Evolutionary conservation across 139 green algal genomes (phyloP), one percentile per base, ranked within the genome.

Genomic region (Nannochloris sp.): DNA sequence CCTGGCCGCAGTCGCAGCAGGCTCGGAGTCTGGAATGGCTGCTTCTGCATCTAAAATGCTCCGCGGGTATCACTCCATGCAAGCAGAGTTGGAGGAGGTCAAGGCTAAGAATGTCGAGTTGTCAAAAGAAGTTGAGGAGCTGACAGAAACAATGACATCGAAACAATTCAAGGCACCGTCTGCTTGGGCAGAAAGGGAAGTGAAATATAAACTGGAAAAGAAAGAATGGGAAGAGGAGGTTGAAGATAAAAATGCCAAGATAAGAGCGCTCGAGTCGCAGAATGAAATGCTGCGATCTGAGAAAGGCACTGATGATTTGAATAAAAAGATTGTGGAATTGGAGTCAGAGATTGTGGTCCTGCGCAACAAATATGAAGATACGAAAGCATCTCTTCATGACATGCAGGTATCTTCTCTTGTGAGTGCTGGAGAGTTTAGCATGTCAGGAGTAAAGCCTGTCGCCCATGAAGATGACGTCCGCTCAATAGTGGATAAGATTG

Each of bases 191-290:
- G 78, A 85, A 49, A 72, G 78, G 12, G 78, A 85, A 62, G 64
- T 83, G 29, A 79, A 79, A 77, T 83, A 85, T 60, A 78, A 78
- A 61, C 64, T 61, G 27, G 78, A 85, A n/a, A 75, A 75, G 57
- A 61, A 69, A 37, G 60, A 48, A 12, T 84, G 78, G 78, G 75
- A 80, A 36, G 69, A 69, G 44, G 36, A 56, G 49, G 34, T 48
- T 15, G 64, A 57, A 40, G 56, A 24, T 40, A 10, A 12, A 12
- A 14, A 48, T 29, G n/a, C n/a, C 8, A 58, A 16, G 27, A 44
- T 71, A 0, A 15, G 5, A 21, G 29, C 54, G 0, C 24, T 71
- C 9, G 25, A 29, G 50, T 23, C 23, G 21, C 25, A 51, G 19
- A 21, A 62, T 57, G 64, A 48, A 23, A 16, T 16, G 15, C 48